Evolutionary conservation across 345 rosid genomes (phyloP), one percentile per base, ranked within the genome.

Genomic region (Erucastrum elatum): DNA sequence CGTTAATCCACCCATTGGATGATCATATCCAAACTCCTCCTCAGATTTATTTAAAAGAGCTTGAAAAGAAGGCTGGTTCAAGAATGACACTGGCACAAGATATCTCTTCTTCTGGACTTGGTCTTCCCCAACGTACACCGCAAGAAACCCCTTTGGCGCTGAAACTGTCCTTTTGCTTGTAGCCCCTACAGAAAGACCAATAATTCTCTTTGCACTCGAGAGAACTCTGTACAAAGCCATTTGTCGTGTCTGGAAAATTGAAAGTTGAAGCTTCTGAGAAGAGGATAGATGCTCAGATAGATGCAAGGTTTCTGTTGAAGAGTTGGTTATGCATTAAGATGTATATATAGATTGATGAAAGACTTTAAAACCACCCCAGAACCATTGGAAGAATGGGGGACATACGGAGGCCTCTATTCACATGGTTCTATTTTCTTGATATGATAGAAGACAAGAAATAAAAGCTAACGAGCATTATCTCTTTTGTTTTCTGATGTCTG

Each of bases 1-100:
- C 3, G 81, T 88, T n/a, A 88, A 67, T 26, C 86, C 88, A 0
- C 89, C 88, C 77, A 64, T 87, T 2, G 87, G 87, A 83, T 86
- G 88, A 55, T 86, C 72, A 5, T 75, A 82, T 0, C 89, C 86
- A 9, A 82, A 84, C 70, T 86, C 89, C 68, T 90, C 88, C 46
- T 85, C 90, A 0, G 85, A 81, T 72, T 70, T 81, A 33, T 79
- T 33, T 6, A 86, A 79, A 75, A 86, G 73, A 51, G 72, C 83
- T 61, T 81, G 89, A 49, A 90, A 41, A 0, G 79, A 77, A 69
- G 89, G 78, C 10, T 41, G 49, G 13, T 0, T 41, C 12, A 85
- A 51, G 26, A 66, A 82, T 5, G 87, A 84, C 2, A 87, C 6
- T 13, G 90, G 90, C 10, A 87, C 80, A 33, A 87, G 11, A 16